phyloP scores from a whole-genome alignment of 345 rosid genomes.

The Camelina laxa region DNA sequence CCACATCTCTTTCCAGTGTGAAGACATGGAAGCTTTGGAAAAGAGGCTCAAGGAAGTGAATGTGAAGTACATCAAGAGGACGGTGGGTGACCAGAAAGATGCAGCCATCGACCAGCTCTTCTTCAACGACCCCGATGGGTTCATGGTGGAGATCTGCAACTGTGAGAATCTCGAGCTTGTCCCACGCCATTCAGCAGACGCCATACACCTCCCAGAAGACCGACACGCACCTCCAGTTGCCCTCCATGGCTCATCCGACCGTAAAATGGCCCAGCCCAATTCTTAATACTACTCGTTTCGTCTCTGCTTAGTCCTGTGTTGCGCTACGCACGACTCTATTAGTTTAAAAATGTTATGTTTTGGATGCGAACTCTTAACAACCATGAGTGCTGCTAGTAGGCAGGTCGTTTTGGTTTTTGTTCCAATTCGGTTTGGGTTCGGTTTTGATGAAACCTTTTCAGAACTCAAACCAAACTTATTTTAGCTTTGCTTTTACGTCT shows the following conservation, averaged over 20 bases:
- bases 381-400: background rate
- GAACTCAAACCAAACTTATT: constrained; percentile 35
- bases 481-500: background rate
- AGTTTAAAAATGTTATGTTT: constrained; percentile 5
- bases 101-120: constrained; percentile 66
- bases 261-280: constrained; percentile 21
- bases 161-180: constrained; percentile 78
- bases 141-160: constrained; percentile 83
- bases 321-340: background rate
- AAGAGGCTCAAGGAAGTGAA: constrained; percentile 52
- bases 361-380: background rate
- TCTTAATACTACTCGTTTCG: background rate
- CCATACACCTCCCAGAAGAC: constrained; percentile 25
- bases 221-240: constrained; percentile 45
- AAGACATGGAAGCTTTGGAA: constrained; percentile 58
- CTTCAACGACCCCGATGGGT: constrained; percentile 74
- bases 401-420: background rate
- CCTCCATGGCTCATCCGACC: background rate
- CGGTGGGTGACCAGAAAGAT: constrained; percentile 49
- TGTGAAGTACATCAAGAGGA: constrained; percentile 59
- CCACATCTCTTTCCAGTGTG: constrained; percentile 78
- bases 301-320: constrained; percentile 9
- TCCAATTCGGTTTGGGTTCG: background rate
- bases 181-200: constrained; percentile 40
- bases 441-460: constrained; percentile 4